Conservation (phyloP, 805 yeast species). For the Ogataea parapolymorpha region DNA sequence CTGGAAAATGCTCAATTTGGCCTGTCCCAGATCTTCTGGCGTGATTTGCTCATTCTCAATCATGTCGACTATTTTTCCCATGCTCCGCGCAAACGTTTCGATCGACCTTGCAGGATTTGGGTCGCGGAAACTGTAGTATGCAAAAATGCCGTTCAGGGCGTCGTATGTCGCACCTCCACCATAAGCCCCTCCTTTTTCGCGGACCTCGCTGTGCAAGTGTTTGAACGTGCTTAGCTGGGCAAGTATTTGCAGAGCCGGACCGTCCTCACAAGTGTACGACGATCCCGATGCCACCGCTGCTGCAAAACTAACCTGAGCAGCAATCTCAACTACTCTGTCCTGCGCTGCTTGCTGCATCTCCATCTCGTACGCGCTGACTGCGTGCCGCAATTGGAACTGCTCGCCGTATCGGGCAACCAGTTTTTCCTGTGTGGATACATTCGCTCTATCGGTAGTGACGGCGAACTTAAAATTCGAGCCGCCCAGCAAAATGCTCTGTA, state of each 20-base stretch:
- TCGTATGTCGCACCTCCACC: constrained; percentile 92
- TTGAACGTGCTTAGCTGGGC: constrained; percentile 79
- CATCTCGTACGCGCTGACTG: constrained; percentile 12
- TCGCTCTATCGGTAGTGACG: constrained; percentile 54
- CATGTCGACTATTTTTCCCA: constrained; percentile 39
- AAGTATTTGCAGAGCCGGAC: constrained; percentile 81
- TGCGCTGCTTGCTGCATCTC: background rate
- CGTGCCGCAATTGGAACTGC: constrained; percentile 7
- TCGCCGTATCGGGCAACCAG: constrained; percentile 33
- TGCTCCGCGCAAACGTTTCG: constrained; percentile 52
- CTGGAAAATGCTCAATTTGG: constrained; percentile 89
- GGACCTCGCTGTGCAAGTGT: constrained; percentile 79
- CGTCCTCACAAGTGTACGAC: constrained; percentile 64
- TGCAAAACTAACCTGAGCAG: constrained; percentile 86
- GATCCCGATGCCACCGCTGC: constrained; percentile 67
- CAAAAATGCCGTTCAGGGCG: constrained; percentile 74
- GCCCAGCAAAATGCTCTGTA: constrained; percentile 43
- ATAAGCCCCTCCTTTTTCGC: constrained; percentile 97
- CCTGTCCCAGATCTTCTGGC: constrained; percentile 73
- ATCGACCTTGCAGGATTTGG: constrained; percentile 79
- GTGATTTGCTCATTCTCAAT: constrained; percentile 29
- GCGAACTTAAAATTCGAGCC: constrained; percentile 48
- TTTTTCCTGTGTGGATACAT: constrained; percentile 35
- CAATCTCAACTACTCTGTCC: constrained; percentile 60
- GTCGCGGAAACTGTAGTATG: constrained; percentile 89